Conservation (phyloP, 2,329 filamentous ascomycete species). For the Trichoderma atrobrunneum region DNA sequence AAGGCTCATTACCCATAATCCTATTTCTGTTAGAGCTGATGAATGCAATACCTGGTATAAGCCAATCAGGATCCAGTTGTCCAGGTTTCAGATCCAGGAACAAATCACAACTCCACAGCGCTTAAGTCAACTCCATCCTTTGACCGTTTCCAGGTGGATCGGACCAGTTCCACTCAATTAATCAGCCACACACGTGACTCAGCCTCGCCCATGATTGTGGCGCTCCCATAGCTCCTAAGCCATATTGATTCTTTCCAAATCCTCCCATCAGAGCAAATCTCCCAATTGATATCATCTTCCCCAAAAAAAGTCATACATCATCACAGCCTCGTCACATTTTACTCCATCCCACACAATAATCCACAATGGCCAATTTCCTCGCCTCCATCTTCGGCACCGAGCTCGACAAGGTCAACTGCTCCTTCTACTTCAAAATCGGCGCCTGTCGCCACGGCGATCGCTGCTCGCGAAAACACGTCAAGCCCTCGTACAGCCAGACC, state of each 20-base stretch:
- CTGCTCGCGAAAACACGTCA: slow-evolving; percentile 98
- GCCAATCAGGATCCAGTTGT: background rate
- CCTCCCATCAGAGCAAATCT: background rate
- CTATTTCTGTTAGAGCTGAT: too few relatives aligned
- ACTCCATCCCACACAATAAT: background rate
- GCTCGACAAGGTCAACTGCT: slow-evolving; percentile 99
- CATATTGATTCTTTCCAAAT: slow-evolving; percentile 23
- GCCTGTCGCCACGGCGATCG: slow-evolving; percentile 97
- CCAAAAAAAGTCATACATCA: background rate
- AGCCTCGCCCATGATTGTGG: slow-evolving; percentile 25
- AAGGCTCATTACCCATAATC: too few relatives aligned
- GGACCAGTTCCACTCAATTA: slow-evolving; percentile 21
- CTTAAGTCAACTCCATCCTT: background rate
- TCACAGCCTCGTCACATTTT: background rate
- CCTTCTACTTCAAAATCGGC: slow-evolving; percentile 97
- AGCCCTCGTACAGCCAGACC: slow-evolving; percentile 96
- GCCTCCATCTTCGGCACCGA: slow-evolving; percentile 99
- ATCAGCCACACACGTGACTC: slow-evolving; percentile 34
- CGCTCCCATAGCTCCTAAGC: slow-evolving; percentile 22
- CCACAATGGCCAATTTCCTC: slow-evolving; percentile 88
- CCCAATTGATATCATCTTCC: background rate
- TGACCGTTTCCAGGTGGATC: background rate
- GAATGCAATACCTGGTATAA: background rate
- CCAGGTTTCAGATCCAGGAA: background rate
- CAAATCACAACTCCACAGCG: background rate